Percentiles rank a stretch among this genome's conserved stretches.
These are phyloP conservation scores for Spathaspora hagerdaliae DNA, from an alignment of 805 yeast species.

Conservation along the genomic window DNA sequence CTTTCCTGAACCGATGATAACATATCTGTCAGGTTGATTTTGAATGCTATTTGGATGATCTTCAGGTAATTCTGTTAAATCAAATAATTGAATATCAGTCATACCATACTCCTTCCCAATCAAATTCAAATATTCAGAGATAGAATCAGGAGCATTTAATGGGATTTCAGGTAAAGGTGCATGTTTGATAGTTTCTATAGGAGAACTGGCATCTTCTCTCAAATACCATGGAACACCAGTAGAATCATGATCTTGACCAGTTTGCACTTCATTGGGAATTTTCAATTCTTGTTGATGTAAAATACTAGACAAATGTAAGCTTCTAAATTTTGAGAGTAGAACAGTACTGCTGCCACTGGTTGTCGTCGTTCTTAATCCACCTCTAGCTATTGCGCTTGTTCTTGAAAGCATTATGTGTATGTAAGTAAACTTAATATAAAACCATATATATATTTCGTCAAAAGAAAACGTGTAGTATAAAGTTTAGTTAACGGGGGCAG, in stretches of 20 bases:
- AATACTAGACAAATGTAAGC: background rate
- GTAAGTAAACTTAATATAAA: no score
- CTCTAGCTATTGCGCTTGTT: background rate
- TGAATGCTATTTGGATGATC: slow-evolving; percentile 25
- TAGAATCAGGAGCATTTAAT: slow-evolving; percentile 46
- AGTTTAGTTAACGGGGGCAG: no score
- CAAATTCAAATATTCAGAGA: slow-evolving; percentile 42
- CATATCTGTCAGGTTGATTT: slow-evolving; percentile 24
- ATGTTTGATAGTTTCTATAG: slow-evolving; percentile 18
- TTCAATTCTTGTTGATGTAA: background rate
- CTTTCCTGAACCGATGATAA: slow-evolving; percentile 71
- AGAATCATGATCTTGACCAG: background rate
- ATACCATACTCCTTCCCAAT: slow-evolving; percentile 64
- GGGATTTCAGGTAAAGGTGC: slow-evolving; percentile 58
- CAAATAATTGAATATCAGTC: slow-evolving; percentile 58
- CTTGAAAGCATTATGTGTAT: background rate
- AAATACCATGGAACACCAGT: slow-evolving; percentile 57
- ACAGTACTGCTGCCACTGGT: background rate
- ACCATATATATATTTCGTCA: no score
- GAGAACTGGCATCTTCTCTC: slow-evolving; percentile 37
- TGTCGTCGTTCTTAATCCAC: background rate
- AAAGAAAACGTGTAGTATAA: no score
- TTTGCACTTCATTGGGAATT: background rate
- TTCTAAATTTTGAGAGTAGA: background rate
- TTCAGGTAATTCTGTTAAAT: slow-evolving; percentile 43